Conservation (phyloP, 2,329 filamentous ascomycete genomes). For the Diaporthe vexans region DNA sequence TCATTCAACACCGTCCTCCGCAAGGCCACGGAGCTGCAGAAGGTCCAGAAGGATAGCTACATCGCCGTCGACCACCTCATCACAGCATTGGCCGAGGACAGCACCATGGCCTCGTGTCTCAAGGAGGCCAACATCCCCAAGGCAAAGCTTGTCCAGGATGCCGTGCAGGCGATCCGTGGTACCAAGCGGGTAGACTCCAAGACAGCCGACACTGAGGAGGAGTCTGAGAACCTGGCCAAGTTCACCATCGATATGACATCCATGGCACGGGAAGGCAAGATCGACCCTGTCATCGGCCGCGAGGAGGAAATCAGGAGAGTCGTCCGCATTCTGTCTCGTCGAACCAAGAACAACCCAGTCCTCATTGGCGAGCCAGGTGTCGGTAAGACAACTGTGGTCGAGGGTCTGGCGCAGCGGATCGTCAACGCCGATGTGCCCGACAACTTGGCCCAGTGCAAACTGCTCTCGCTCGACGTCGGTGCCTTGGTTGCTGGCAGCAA, state of each 20-base stretch:
- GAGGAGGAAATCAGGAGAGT: slow-evolving; percentile 96
- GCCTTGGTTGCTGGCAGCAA: slow-evolving; percentile 97
- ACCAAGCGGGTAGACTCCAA: slow-evolving; percentile 96
- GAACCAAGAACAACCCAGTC: slow-evolving; percentile 99
- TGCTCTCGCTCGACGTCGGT: slow-evolving; percentile 95
- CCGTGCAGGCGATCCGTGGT: slow-evolving; percentile 91
- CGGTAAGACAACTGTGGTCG: slow-evolving; percentile 97
- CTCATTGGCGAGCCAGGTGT: slow-evolving; percentile 98
- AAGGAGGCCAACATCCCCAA: slow-evolving; percentile 94
- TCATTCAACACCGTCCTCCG: slow-evolving; percentile 86
- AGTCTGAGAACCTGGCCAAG: slow-evolving; percentile 96
- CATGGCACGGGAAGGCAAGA: slow-evolving; percentile 96
- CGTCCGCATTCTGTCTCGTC: slow-evolving; percentile 89
- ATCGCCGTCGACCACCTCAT: slow-evolving; percentile 97
- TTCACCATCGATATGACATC: slow-evolving; percentile 99
- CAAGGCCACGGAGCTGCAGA: slow-evolving; percentile 89
- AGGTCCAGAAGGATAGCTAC: slow-evolving; percentile 96
- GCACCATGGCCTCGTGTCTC: slow-evolving; percentile 78
- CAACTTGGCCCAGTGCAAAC: slow-evolving; percentile 92
- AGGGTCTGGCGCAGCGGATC: slow-evolving; percentile 94
- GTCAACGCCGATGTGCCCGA: slow-evolving; percentile 97
- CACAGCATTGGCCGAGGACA: slow-evolving; percentile 84
- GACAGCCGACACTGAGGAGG: slow-evolving; percentile 91
- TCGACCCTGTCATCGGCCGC: slow-evolving; percentile 95
- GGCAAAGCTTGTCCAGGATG: slow-evolving; percentile 88